These are phyloP conservation scores for Suillus fuscotomentosus DNA, from an alignment of 768 basidiomycete species.

Conservation along the genomic window DNA sequence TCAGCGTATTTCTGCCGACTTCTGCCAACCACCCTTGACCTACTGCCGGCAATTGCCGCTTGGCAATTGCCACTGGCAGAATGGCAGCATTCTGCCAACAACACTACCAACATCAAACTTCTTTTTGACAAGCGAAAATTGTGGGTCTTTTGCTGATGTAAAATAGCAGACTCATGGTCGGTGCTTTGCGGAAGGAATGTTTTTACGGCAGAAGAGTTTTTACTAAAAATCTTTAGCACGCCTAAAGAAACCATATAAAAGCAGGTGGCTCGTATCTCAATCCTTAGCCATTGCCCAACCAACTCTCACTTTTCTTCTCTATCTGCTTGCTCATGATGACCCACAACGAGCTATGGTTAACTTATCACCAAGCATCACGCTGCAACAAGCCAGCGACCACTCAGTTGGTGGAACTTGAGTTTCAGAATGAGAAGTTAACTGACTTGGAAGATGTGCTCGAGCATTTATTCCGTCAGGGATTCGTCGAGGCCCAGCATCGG, in stretches of 20 bases:
- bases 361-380: slow-evolving; percentile 47
- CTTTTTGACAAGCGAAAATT: too few relatives aligned
- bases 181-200: neutral
- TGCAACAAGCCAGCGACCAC: slow-evolving; percentile 39
- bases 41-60: too few relatives aligned
- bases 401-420: slow-evolving; percentile 48
- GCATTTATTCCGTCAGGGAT: slow-evolving; percentile 43
- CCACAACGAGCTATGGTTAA: slow-evolving; percentile 45
- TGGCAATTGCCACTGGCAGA: too few relatives aligned
- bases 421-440: slow-evolving; percentile 36
- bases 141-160: neutral
- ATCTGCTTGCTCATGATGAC: slow-evolving; percentile 20
- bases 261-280: neutral
- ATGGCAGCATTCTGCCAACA: too few relatives aligned
- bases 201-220: neutral
- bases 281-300: neutral
- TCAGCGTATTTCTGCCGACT: too few relatives aligned
- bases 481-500: slow-evolving; percentile 42
- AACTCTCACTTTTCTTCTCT: slow-evolving; percentile 2
- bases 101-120: too few relatives aligned
- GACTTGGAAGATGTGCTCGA: slow-evolving; percentile 52
- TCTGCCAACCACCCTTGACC: too few relatives aligned
- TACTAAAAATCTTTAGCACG: neutral
- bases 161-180: neutral
- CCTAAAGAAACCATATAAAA: slow-evolving; percentile 11